Conservation (phyloP, 768 basidiomycete species). For the Coprinellus micaceus region DNA sequence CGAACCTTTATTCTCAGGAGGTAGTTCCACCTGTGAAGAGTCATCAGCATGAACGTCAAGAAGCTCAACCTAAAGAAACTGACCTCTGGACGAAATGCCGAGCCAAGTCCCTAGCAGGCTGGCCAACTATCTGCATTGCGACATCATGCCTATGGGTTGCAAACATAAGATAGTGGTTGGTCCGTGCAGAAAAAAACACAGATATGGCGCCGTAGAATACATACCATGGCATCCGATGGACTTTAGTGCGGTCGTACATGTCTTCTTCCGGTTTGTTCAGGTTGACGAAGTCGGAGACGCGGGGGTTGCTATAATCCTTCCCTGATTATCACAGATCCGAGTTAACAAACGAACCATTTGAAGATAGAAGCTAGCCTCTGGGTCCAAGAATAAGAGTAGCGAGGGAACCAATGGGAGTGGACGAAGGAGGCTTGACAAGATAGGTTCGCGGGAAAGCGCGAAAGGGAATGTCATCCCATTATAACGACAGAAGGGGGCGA, state of each 20-base stretch:
- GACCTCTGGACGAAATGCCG: slow-evolving; percentile 93
- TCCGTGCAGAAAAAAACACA: slow-evolving; percentile 23
- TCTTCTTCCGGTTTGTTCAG: slow-evolving; percentile 90
- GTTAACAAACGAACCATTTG: not conserved
- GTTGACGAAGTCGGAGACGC: slow-evolving; percentile 79
- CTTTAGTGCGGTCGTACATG: slow-evolving; percentile 88
- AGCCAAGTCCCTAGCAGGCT: slow-evolving; percentile 90
- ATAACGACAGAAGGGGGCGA: too few relatives aligned
- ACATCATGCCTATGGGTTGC: slow-evolving; percentile 78
- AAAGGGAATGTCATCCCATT: not conserved
- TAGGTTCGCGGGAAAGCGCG: not conserved
- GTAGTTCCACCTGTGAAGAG: slow-evolving; percentile 77
- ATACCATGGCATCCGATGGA: slow-evolving; percentile 95
- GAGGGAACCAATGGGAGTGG: not conserved
- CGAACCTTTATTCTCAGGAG: slow-evolving; percentile 86
- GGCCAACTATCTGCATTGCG: slow-evolving; percentile 91
- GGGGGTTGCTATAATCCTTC: slow-evolving; percentile 93
- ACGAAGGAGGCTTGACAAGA: not conserved
- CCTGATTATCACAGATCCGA: slow-evolving; percentile 40
- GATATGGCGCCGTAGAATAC: slow-evolving; percentile 18
- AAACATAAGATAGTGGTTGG: not conserved
- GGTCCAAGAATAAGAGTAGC: not conserved
- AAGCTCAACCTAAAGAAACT: slow-evolving; percentile 6
- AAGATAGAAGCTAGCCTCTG: not conserved
- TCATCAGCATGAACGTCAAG: not conserved